A percentile compares a stretch with the other conserved stretches of the same genome.
These are phyloP conservation scores for Drechslerella dactyloides DNA, from an alignment of 2,329 filamentous ascomycete species.

Conservation along the genomic window DNA sequence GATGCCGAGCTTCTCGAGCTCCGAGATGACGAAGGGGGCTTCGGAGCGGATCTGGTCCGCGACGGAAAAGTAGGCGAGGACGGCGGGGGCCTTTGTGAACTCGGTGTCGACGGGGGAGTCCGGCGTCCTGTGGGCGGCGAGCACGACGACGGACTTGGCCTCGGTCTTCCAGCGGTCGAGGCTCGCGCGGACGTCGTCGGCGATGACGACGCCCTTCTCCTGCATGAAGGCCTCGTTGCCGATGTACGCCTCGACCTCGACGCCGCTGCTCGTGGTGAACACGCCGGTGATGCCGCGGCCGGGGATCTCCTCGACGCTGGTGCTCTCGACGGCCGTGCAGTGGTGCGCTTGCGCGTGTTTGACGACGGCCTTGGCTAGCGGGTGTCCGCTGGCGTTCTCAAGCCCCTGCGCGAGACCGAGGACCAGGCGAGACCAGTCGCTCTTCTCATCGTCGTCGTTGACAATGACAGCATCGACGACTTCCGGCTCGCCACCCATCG, in stretches of 20 bases:
- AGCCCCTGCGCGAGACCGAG: constrained; percentile 67
- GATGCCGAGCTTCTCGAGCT: constrained; percentile 70
- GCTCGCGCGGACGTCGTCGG: constrained; percentile 5
- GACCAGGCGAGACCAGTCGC: constrained; percentile 40
- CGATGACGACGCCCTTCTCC: constrained; percentile 55
- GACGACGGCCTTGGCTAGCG: constrained; percentile 73
- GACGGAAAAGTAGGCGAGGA: constrained; percentile 74
- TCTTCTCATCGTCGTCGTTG: constrained; percentile 14
- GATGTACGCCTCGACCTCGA: constrained; percentile 65
- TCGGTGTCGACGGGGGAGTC: constrained; percentile 59
- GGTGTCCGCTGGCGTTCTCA: constrained; percentile 76
- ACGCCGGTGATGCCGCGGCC: constrained; percentile 73
- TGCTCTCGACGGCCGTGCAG: constrained; percentile 52
- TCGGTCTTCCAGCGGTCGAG: constrained; percentile 65
- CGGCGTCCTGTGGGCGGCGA: constrained; percentile 16
- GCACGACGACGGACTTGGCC: constrained; percentile 68
- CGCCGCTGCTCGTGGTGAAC: constrained; percentile 58
- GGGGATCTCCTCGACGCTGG: constrained; percentile 68
- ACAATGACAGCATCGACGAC: constrained; percentile 63
- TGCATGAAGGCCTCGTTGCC: constrained; percentile 76
- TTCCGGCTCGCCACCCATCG: constrained; percentile 70
- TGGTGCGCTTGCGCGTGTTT: constrained; percentile 64
- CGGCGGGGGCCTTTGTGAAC: constrained; percentile 51
- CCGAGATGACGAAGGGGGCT: constrained; percentile 68
- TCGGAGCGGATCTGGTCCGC: constrained; percentile 82